A percentile compares a stretch with the other conserved stretches of the same genome.
Evolutionary conservation across 192 early-diverging fungal species (phyloP).

Genomic region (Spizellomyces sp.): DNA sequence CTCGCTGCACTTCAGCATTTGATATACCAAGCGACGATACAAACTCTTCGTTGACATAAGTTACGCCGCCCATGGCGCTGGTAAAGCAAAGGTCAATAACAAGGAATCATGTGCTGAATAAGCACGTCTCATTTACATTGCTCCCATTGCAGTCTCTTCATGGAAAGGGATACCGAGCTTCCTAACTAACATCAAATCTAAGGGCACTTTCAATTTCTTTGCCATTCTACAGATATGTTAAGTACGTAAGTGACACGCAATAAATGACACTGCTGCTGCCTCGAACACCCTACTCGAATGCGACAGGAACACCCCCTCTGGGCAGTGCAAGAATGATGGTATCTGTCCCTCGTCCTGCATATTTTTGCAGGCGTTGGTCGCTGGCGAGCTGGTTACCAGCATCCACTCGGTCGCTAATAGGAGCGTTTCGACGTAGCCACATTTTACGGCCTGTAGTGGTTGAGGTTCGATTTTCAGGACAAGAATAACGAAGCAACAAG

Average conservation of each 20-base stretch:
- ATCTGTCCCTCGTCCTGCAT: background rate
- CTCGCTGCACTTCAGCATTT: constrained; percentile 11
- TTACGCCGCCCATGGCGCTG: constrained; percentile 29
- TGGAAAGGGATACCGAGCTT: constrained; percentile 42
- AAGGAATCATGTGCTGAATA: background rate
- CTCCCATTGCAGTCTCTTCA: constrained; percentile 42
- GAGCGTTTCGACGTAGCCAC: background rate
- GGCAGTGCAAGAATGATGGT: constrained; percentile 42
- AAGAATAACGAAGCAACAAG: too few relatives aligned
- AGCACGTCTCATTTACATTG: constrained; percentile 14
- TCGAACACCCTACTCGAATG: constrained; percentile 13
- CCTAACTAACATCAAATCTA: constrained; percentile 44
- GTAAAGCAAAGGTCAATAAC: background rate
- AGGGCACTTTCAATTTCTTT: constrained; percentile 25
- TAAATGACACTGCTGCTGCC: background rate
- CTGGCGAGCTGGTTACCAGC: constrained; percentile 26
- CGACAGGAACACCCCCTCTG: constrained; percentile 48
- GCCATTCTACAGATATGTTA: constrained; percentile 10
- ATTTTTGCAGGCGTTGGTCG: background rate
- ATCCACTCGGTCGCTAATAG: constrained; percentile 21
- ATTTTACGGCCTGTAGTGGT: background rate
- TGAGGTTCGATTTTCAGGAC: background rate
- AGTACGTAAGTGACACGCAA: too few relatives aligned
- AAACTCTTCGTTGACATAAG: constrained; percentile 20
- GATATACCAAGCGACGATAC: constrained; percentile 16